These are phyloP conservation scores for Bipolaris oryzae DNA, from an alignment of 2,329 filamentous ascomycete genomes.

Conservation along the genomic window DNA sequence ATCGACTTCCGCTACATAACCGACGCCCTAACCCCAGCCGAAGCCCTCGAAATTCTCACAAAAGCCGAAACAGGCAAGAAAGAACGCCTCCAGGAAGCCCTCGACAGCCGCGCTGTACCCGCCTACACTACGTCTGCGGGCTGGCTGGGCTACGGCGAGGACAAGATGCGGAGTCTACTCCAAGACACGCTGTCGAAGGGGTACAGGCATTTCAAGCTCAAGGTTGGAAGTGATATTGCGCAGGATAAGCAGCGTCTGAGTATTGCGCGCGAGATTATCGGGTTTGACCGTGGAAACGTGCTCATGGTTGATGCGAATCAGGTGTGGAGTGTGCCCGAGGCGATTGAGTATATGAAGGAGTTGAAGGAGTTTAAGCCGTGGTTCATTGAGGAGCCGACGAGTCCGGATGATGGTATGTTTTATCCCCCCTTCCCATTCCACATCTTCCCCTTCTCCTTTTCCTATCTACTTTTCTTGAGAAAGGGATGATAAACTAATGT, in stretches of 20 bases:
- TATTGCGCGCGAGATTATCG: slow-evolving; percentile 80
- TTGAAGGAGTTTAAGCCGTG: slow-evolving; percentile 84
- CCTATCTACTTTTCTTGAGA: not conserved
- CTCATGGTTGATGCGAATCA: slow-evolving; percentile 96
- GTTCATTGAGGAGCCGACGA: slow-evolving; percentile 96
- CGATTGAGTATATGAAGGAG: slow-evolving; percentile 83
- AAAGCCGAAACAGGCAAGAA: slow-evolving; percentile 71
- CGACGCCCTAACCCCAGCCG: slow-evolving; percentile 86
- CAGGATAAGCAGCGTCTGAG: slow-evolving; percentile 72
- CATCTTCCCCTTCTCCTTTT: not conserved
- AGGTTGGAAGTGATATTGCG: slow-evolving; percentile 77
- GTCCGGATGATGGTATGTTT: slow-evolving; percentile 71
- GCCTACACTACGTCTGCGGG: slow-evolving; percentile 91
- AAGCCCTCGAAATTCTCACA: slow-evolving; percentile 74
- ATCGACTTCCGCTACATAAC: slow-evolving; percentile 96
- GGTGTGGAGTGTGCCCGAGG: slow-evolving; percentile 88
- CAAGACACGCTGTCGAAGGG: slow-evolving; percentile 76
- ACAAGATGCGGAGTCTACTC: slow-evolving; percentile 79
- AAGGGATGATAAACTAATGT: not conserved
- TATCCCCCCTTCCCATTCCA: not conserved
- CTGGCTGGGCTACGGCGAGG: slow-evolving; percentile 89
- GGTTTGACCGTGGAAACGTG: slow-evolving; percentile 80
- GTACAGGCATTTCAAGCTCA: slow-evolving; percentile 88
- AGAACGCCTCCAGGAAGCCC: slow-evolving; percentile 73
- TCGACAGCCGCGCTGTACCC: slow-evolving; percentile 76